These are phyloP conservation scores for Agaricus subrufescens DNA, from an alignment of 768 basidiomycete genomes.

Conservation along the genomic window DNA sequence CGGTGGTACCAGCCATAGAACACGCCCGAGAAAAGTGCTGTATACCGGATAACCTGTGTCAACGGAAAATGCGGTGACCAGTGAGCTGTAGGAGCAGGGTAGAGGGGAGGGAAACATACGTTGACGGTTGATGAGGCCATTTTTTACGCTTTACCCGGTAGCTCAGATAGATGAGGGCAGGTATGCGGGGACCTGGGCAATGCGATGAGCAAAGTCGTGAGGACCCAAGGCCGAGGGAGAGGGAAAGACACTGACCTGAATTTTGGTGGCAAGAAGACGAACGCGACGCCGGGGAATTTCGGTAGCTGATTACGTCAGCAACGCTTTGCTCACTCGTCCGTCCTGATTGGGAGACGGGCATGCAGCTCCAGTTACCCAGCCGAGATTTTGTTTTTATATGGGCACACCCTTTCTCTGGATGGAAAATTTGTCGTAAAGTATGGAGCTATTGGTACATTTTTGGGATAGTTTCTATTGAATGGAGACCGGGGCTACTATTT, in stretches of 20 bases:
- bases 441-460: neutral
- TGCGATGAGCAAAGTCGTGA: neutral
- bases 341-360: neutral
- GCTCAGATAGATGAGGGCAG: constrained; percentile 22
- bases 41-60: constrained; percentile 86
- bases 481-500: neutral
- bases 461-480: no score
- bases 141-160: constrained; percentile 23
- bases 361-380: no score
- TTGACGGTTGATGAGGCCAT: constrained; percentile 79
- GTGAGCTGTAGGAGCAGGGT: constrained; percentile 8
- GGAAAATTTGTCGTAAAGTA: no score
- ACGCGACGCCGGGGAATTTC: constrained; percentile 36
- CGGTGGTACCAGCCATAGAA: constrained; percentile 92
- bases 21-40: constrained; percentile 82
- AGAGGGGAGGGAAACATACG: constrained; percentile 37
- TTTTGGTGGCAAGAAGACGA: constrained; percentile 25
- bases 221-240: neutral
- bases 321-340: neutral
- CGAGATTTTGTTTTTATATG: no score
- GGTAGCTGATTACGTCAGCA: constrained; percentile 36
- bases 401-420: no score
- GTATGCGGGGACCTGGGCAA: constrained; percentile 20
- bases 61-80: neutral
- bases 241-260: constrained; percentile 23